phyloP scores from a whole-genome alignment of 768 basidiomycete genomes.

The Suillus subluteus region DNA sequence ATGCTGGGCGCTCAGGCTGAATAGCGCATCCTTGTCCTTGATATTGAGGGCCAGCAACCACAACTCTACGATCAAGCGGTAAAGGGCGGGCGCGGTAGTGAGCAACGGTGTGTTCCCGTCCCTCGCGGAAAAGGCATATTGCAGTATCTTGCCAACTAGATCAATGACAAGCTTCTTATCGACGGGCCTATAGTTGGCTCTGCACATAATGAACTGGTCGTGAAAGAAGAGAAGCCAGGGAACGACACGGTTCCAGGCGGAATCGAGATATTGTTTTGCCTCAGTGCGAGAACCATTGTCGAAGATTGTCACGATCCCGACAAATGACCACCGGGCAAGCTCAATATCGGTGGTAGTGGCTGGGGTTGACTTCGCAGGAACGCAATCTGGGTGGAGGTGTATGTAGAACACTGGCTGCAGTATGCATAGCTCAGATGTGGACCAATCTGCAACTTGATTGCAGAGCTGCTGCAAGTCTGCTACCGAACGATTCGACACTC shows the following conservation, averaged over 20 bases:
- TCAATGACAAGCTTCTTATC: neutral
- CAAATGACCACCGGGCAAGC: neutral
- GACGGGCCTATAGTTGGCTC: neutral
- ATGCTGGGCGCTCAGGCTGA: too few species aligned
- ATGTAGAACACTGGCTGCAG: neutral
- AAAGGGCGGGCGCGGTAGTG: neutral
- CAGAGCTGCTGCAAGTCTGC: neutral
- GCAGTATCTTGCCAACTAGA: neutral
- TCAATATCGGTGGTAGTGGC: neutral
- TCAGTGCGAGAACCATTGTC: neutral
- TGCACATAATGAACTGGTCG: neutral
- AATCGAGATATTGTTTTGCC: neutral
- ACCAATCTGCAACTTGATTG: neutral
- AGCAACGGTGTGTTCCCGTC: neutral
- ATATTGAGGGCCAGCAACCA: neutral
- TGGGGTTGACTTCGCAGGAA: neutral
- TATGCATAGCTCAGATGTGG: neutral
- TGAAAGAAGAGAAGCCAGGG: slow-evolving; percentile 7
- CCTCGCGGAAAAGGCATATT: too few species aligned
- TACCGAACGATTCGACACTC: neutral
- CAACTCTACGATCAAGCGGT: neutral
- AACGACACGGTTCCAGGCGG: neutral
- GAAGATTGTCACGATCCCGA: neutral
- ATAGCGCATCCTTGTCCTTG: neutral
- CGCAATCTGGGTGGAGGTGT: neutral